Percentiles rank a stretch among this genome's conserved stretches.
Evolutionary conservation across 345 rosid species (phyloP).

Genomic region (Salix exigua): DNA sequence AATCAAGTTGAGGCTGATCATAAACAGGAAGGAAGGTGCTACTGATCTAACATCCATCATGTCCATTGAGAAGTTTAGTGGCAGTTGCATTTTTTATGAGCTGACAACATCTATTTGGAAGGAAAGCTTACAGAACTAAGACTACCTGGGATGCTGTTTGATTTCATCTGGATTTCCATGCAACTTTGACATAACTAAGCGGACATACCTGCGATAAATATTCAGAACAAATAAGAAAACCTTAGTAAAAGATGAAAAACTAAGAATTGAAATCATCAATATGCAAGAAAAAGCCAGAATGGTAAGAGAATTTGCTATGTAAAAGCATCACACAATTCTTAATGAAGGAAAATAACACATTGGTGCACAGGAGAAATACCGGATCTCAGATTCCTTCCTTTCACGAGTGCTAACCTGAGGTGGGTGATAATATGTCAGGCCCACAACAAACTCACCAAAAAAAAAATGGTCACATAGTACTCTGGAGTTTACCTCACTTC

Average conservation of each 20-base stretch:
- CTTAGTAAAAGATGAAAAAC: neutral
- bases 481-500: conserved; percentile 77
- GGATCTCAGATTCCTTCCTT: conserved; percentile 93
- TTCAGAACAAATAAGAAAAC: neutral
- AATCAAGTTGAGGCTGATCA: neutral
- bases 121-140: neutral
- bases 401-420: conserved; percentile 73
- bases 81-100: no score
- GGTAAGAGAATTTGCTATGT: neutral
- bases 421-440: conserved; percentile 12
- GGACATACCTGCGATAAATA: conserved; percentile 60
- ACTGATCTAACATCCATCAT: neutral
- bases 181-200: conserved; percentile 67
- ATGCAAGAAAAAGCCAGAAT: neutral
- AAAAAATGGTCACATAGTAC: neutral
- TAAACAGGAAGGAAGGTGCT: neutral
- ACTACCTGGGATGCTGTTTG: conserved; percentile 71
- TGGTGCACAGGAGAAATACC: conserved; percentile 37
- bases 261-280: neutral
- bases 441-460: conserved; percentile 9
- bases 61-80: neutral
- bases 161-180: conserved; percentile 47
- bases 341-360: neutral
- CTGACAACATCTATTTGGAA: neutral
- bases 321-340: neutral